phyloP scores from a whole-genome alignment of 495 filamentous ascomycete genomes.

The Penicillium goetzii region DNA sequence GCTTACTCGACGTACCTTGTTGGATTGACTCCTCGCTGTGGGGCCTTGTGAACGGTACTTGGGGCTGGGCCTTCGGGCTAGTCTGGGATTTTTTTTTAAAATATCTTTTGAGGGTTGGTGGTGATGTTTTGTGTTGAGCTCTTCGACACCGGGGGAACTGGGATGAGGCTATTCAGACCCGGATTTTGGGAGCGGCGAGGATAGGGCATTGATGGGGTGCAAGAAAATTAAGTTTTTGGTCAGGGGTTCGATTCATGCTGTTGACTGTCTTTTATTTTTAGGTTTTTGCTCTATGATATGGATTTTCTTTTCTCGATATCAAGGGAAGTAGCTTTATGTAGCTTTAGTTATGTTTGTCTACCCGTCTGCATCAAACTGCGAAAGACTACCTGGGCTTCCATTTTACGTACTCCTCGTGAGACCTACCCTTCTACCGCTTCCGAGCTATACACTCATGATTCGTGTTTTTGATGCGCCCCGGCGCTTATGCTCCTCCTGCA shows the following conservation, averaged over 20 bases:
- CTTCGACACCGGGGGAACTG: background rate
- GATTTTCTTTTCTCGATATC: no score
- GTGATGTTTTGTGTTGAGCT: background rate
- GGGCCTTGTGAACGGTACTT: constrained; percentile 1
- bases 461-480: background rate
- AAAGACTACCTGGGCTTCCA: background rate
- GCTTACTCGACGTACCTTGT: constrained; percentile 7
- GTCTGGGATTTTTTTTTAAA: background rate
- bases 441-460: background rate
- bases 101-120: background rate
- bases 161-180: background rate
- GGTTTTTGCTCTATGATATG: background rate
- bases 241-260: background rate
- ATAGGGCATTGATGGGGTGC: background rate
- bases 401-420: background rate
- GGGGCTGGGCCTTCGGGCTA: background rate
- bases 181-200: background rate
- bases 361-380: background rate
- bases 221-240: background rate
- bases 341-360: background rate
- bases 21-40: constrained; percentile 12
- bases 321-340: no score
- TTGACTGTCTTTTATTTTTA: background rate
- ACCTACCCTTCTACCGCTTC: background rate
- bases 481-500: background rate